These are phyloP conservation scores for Suhomyces chickasaworum DNA, from an alignment of 1,139 yeast genomes.

Conservation along the genomic window DNA sequence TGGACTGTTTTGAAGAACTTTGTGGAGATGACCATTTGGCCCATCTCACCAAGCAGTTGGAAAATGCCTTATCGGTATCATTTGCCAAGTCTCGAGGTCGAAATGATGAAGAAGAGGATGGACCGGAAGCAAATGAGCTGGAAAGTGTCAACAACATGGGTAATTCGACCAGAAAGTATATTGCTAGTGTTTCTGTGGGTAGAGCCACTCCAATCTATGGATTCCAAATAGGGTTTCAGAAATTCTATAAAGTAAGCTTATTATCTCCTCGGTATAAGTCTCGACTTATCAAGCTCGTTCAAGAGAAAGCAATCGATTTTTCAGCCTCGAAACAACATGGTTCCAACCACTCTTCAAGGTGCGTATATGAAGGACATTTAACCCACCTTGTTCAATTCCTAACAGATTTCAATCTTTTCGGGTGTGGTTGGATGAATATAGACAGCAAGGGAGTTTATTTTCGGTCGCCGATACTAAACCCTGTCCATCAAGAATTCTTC, in stretches of 20 bases:
- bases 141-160: constrained; percentile 15
- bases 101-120: constrained; percentile 15
- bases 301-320: constrained; percentile 8
- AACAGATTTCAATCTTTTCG: constrained; percentile 79
- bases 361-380: constrained; percentile 72
- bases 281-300: constrained; percentile 55
- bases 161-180: constrained; percentile 35
- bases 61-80: constrained; percentile 13
- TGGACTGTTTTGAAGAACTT: constrained; percentile 41
- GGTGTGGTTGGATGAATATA: constrained; percentile 74
- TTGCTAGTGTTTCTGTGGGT: constrained; percentile 67
- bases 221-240: constrained; percentile 62
- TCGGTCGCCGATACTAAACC: constrained; percentile 18
- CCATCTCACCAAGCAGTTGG: constrained; percentile 9
- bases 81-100: constrained; percentile 11
- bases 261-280: constrained; percentile 63
- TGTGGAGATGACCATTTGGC: constrained; percentile 4
- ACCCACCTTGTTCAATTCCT: constrained; percentile 77
- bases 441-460: constrained; percentile 13
- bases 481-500: constrained; percentile 5
- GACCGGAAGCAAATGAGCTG: constrained; percentile 14
- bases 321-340: constrained; percentile 17
- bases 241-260: constrained; percentile 68
- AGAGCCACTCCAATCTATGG: constrained; percentile 87
- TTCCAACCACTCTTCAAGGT: not conserved